phyloP scores from a whole-genome alignment of 225 moss, liverwort and hornwort species.

The Pseudoscleropodium purum region DNA sequence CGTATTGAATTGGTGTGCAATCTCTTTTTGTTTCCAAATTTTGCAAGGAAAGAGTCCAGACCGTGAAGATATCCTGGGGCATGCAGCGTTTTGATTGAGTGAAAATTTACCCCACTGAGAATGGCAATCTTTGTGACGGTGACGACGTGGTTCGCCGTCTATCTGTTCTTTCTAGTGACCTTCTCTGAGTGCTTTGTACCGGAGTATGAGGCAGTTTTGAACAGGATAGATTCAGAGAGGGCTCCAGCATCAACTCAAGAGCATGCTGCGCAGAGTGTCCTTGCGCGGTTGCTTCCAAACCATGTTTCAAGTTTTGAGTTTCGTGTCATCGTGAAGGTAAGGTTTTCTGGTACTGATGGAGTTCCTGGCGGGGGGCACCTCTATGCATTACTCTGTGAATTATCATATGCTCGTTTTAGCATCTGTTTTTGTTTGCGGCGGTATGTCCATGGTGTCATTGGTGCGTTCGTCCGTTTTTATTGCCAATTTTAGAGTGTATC shows the following conservation, averaged over 20 bases:
- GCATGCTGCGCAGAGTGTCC: slow-evolving; percentile 45
- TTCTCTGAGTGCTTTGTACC: background rate
- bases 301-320: slow-evolving; percentile 61
- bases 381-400: background rate
- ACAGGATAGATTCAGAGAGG: slow-evolving; percentile 24
- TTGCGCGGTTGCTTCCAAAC: slow-evolving; percentile 59
- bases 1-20: background rate
- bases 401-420: background rate
- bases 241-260: slow-evolving; percentile 35
- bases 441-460: background rate
- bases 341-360: background rate
- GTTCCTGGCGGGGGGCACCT: background rate
- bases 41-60: background rate
- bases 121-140: slow-evolving; percentile 3
- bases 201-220: slow-evolving; percentile 21
- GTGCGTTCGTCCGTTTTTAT: background rate
- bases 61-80: background rate
- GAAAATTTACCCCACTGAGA: background rate
- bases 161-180: slow-evolving; percentile 4
- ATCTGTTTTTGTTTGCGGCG: background rate
- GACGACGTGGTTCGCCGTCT: slow-evolving; percentile 1
- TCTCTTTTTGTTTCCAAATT: background rate
- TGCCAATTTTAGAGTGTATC: background rate
- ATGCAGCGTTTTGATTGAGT: background rate
- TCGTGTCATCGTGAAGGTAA: slow-evolving; percentile 55